Evolutionary conservation across 2,329 filamentous ascomycete species (phyloP).

Genomic region (Alternaria arborescens): DNA sequence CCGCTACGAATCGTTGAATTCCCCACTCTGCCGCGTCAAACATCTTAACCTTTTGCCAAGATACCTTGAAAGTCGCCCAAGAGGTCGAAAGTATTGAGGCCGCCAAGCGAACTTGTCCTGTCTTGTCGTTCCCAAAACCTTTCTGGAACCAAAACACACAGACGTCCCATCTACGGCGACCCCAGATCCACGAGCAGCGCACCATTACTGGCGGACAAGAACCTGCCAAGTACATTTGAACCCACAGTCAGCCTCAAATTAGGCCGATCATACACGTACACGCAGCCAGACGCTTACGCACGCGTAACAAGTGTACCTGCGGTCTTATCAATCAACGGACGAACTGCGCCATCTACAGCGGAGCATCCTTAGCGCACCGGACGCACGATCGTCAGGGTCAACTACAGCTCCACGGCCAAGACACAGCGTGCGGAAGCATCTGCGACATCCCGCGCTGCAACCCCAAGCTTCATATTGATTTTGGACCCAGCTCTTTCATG

Average conservation of each 20-base stretch:
- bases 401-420: conserved; percentile 31
- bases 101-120: conserved; percentile 27
- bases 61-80: conserved; percentile 35
- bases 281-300: conserved; percentile 24
- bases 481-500: conserved; percentile 18
- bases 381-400: conserved; percentile 27
- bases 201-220: conserved; percentile 20
- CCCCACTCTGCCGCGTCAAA: conserved; percentile 45
- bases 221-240: conserved; percentile 36
- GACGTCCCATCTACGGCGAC: conserved; percentile 23
- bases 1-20: conserved; percentile 26
- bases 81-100: conserved; percentile 35
- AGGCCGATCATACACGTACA: conserved; percentile 20
- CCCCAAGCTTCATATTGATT: conserved; percentile 23
- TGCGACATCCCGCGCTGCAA: conserved; percentile 46
- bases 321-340: conserved; percentile 14
- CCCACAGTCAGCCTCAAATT: conserved; percentile 28
- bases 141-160: conserved; percentile 26
- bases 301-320: conserved; percentile 29
- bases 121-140: conserved; percentile 37
- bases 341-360: conserved; percentile 23
- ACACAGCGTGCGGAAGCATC: conserved; percentile 28
- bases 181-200: conserved; percentile 31
- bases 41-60: conserved; percentile 30
- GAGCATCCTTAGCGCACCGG: conserved; percentile 25